phyloP scores from a whole-genome alignment of 2,329 filamentous ascomycete genomes.

The Xylariaceae sp. region DNA sequence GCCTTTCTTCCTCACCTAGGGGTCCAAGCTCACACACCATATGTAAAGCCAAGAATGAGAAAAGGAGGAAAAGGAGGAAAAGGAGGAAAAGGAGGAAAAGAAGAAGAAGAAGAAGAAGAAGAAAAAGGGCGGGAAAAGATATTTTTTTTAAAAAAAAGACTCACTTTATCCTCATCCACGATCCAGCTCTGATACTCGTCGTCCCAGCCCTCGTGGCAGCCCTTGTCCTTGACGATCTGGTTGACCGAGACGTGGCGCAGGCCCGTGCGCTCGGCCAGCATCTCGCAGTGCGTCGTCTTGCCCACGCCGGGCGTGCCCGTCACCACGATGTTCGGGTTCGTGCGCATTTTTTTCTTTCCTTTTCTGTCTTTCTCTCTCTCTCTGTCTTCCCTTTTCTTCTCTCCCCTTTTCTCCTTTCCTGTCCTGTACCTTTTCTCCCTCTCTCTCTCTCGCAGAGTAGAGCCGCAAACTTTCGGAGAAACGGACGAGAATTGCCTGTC shows the following conservation, averaged over 20 bases:
- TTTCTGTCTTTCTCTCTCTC: constrained; percentile 11
- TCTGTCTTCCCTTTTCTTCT: no score
- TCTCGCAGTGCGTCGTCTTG: constrained; percentile 88
- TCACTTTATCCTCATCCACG: constrained; percentile 91
- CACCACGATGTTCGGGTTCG: constrained; percentile 80
- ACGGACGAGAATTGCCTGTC: no score
- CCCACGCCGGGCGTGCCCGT: constrained; percentile 94
- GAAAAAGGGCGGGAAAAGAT: not conserved
- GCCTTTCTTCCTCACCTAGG: no score
- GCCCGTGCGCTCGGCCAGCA: constrained; percentile 68
- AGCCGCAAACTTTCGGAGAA: no score
- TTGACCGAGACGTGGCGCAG: constrained; percentile 85
- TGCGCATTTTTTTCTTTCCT: constrained; percentile 35
- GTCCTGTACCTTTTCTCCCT: not conserved
- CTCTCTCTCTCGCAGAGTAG: no score
- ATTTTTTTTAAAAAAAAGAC: constrained; percentile 15
- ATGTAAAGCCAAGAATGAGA: no score
- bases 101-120: not conserved
- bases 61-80: not conserved
- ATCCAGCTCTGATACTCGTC: constrained; percentile 83
- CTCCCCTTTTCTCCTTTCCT: constrained; percentile 10
- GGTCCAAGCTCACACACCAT: no score
- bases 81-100: not conserved
- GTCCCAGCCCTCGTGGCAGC: constrained; percentile 82
- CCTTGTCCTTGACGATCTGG: constrained; percentile 81